A percentile compares a stretch with the other conserved stretches of the same genome.
Conservation (phyloP, 495 filamentous ascomycete genomes). For the Niebla homalea region DNA sequence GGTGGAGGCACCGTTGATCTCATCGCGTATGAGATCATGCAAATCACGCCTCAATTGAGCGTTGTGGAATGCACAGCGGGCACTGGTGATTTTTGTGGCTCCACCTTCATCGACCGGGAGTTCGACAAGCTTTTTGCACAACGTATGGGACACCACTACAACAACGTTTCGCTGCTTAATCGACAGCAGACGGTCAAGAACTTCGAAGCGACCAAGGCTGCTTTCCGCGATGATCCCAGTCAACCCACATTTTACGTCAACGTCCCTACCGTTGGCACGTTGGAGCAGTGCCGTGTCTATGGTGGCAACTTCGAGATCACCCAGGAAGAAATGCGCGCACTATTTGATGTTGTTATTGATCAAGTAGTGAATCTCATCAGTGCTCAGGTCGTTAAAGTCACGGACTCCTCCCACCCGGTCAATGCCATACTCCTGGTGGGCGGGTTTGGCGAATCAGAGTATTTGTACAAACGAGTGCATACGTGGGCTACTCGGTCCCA, state of each 20-base stretch:
- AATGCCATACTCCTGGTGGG: conserved; percentile 53
- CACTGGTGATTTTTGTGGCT: conserved; percentile 42
- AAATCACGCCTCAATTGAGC: conserved; percentile 29
- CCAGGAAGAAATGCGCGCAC: conserved; percentile 30
- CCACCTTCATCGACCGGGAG: conserved; percentile 35
- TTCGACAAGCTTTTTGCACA: conserved; percentile 32
- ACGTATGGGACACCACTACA: conserved; percentile 13
- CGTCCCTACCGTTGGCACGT: neutral
- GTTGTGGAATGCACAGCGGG: conserved; percentile 36
- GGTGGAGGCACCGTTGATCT: conserved; percentile 46
- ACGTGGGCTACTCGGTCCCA: neutral
- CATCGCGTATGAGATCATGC: conserved; percentile 39
- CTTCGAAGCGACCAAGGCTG: conserved; percentile 7
- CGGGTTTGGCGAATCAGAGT: conserved; percentile 53
- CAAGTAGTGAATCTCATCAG: conserved; percentile 45
- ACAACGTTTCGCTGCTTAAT: neutral
- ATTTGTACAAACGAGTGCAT: conserved; percentile 44
- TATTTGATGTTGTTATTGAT: conserved; percentile 45
- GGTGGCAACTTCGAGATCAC: conserved; percentile 3
- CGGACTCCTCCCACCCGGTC: conserved; percentile 19
- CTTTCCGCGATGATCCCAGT: neutral
- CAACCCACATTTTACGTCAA: neutral
- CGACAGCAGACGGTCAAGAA: conserved; percentile 5
- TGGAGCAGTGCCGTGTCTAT: neutral
- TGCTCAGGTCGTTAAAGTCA: conserved; percentile 37